A percentile compares a stretch with the other conserved stretches of the same genome.
These are phyloP conservation scores for Verruconis gallopava DNA, from an alignment of 2,329 filamentous ascomycete genomes.

Conservation along the genomic window DNA sequence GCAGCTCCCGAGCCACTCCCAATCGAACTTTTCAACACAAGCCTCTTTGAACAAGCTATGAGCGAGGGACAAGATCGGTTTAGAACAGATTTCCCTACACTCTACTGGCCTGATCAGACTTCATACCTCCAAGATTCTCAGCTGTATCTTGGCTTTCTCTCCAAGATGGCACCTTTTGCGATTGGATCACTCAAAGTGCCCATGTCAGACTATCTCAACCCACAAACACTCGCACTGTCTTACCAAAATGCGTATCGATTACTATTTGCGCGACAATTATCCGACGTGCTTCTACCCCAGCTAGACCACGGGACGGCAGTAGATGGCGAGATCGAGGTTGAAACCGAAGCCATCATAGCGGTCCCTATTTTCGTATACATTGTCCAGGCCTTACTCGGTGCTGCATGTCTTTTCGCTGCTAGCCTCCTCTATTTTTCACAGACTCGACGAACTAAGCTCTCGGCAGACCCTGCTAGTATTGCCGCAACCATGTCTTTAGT, in stretches of 20 bases:
- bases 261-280: constrained; percentile 27
- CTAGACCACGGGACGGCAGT: constrained; percentile 8
- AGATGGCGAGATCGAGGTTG: constrained; percentile 15
- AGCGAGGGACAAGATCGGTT: constrained; percentile 14
- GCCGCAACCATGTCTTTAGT: constrained; percentile 23
- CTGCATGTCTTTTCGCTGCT: constrained; percentile 16
- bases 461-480: constrained; percentile 24
- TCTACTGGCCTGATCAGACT: constrained; percentile 14
- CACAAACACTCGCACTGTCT: constrained; percentile 18
- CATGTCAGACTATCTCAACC: constrained; percentile 23
- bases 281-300: constrained; percentile 17
- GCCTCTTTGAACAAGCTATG: constrained; percentile 26
- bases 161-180: constrained; percentile 27
- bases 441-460: constrained; percentile 14
- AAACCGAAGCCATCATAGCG: constrained; percentile 23
- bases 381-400: constrained; percentile 22
- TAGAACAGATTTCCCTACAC: constrained; percentile 14
- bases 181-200: constrained; percentile 18
- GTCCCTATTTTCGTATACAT: constrained; percentile 26
- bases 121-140: constrained; percentile 13
- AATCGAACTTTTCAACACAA: constrained; percentile 24
- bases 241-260: constrained; percentile 31
- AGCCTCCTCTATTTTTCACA: constrained; percentile 17
- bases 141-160: constrained; percentile 15
- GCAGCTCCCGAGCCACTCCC: constrained; percentile 17